These are phyloP conservation scores for Alliaria petiolata DNA, from an alignment of 345 rosid species.

Conservation along the genomic window DNA sequence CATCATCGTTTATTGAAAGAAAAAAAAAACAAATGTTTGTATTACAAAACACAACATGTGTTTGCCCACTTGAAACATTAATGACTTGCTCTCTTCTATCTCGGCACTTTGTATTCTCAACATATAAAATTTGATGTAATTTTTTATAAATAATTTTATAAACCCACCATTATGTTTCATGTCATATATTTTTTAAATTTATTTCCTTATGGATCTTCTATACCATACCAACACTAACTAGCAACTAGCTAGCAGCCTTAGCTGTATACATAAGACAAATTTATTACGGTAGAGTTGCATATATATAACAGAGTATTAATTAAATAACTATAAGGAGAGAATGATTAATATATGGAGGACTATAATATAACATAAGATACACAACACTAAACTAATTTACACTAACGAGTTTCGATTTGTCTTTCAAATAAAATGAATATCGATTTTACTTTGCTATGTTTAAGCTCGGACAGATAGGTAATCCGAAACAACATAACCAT, in stretches of 20 bases:
- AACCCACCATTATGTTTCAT: constrained; percentile 29
- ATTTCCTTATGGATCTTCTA: constrained; percentile 4
- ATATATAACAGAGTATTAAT: not conserved
- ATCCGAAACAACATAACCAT: not conserved
- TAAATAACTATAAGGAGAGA: not conserved
- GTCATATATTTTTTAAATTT: not conserved
- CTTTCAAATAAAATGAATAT: not conserved
- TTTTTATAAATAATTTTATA: not conserved
- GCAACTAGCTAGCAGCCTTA: constrained; percentile 29
- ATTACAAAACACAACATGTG: constrained; percentile 30
- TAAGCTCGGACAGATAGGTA: too few species aligned
- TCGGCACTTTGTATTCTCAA: constrained; percentile 28
- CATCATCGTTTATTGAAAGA: not conserved
- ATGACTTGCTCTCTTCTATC: constrained; percentile 31
- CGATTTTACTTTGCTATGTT: too few species aligned
- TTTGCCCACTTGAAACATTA: constrained; percentile 33
- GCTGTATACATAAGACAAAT: constrained; percentile 16
- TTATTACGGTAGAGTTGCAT: constrained; percentile 7
- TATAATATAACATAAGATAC: not conserved
- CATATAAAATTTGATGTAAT: constrained; percentile 14
- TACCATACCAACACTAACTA: constrained; percentile 8
- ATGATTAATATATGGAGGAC: not conserved
- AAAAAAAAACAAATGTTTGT: not conserved
- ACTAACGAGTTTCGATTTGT: not conserved
- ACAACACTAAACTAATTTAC: not conserved